Percentiles rank a stretch among this genome's conserved stretches.
Evolutionary conservation across 2,329 filamentous ascomycete genomes (phyloP).

Genomic region (Alternaria sp.): DNA sequence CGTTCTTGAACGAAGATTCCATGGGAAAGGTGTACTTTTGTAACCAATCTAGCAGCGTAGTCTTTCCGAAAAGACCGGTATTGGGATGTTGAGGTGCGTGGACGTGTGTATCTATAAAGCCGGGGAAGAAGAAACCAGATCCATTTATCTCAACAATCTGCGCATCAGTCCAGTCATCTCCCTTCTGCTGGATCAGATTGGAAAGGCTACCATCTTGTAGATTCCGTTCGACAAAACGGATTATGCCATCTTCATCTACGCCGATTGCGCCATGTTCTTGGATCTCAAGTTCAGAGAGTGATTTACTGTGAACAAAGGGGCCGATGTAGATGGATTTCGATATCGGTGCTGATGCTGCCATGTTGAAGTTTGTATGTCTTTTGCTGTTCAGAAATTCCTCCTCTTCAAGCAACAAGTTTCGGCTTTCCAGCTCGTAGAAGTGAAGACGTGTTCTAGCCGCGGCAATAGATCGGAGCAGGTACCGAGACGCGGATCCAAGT

Average conservation of each 20-base stretch:
- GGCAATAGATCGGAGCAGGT: not conserved
- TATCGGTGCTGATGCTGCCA: constrained; percentile 43
- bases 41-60: constrained; percentile 92
- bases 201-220: constrained; percentile 4
- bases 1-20: constrained; percentile 75
- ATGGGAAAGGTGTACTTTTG: constrained; percentile 94
- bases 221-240: constrained; percentile 57
- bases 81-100: constrained; percentile 97
- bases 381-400: not conserved
- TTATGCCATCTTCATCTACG: constrained; percentile 63
- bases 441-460: constrained; percentile 4
- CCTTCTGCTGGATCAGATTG: not conserved
- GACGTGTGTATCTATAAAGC: constrained; percentile 92
- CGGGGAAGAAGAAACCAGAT: constrained; percentile 82
- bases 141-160: constrained; percentile 52
- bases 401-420: not conserved
- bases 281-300: constrained; percentile 59
- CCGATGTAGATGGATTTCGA: constrained; percentile 63
- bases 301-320: constrained; percentile 68
- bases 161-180: constrained; percentile 50
- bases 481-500: not conserved
- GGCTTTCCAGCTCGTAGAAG: not conserved
- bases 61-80: constrained; percentile 89
- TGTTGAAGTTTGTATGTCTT: constrained; percentile 13
- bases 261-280: constrained; percentile 58